A percentile compares a stretch with the other conserved stretches of the same genome.
Conservation (phyloP, 1,284 basidiomycete genomes). For the Agroathelia rolfsii region DNA sequence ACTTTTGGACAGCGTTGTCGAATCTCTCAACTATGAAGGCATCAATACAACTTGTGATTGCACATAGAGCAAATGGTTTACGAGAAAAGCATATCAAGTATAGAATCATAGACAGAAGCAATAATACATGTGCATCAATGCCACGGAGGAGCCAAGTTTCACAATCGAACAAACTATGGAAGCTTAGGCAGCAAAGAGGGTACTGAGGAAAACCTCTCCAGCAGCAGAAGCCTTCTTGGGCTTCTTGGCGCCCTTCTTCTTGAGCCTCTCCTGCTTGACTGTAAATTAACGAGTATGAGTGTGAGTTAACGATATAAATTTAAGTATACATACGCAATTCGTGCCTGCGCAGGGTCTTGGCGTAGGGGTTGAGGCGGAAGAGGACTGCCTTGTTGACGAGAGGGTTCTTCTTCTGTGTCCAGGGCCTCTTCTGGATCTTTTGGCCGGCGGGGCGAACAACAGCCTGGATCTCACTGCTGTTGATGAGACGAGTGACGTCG, state of each 20-base stretch:
- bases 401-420: conserved; percentile 99
- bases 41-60: no score
- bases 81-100: no score
- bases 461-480: conserved; percentile 94
- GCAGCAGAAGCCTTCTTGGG: conserved; percentile 53
- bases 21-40: no score
- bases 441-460: conserved; percentile 83
- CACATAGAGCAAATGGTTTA: no score
- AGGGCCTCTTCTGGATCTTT: conserved; percentile 82
- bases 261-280: conserved; percentile 75
- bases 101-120: conserved; percentile 2
- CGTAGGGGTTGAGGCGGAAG: conserved; percentile 99
- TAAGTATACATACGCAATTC: conserved; percentile 60
- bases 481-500: conserved; percentile 96
- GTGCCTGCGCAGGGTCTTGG: conserved; percentile 85
- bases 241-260: conserved; percentile 59
- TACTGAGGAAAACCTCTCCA: conserved; percentile 80
- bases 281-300: conserved; percentile 6
- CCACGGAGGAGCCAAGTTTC: no score
- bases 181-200: conserved; percentile 75
- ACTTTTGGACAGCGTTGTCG: no score
- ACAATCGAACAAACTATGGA: background rate
- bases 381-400: conserved; percentile 92
- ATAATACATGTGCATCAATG: no score
- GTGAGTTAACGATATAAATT: conserved; percentile 3